Evolutionary conservation across 208 protist genomes (phyloP).

Genomic region (Herpetomonas samuelpessoai): DNA sequence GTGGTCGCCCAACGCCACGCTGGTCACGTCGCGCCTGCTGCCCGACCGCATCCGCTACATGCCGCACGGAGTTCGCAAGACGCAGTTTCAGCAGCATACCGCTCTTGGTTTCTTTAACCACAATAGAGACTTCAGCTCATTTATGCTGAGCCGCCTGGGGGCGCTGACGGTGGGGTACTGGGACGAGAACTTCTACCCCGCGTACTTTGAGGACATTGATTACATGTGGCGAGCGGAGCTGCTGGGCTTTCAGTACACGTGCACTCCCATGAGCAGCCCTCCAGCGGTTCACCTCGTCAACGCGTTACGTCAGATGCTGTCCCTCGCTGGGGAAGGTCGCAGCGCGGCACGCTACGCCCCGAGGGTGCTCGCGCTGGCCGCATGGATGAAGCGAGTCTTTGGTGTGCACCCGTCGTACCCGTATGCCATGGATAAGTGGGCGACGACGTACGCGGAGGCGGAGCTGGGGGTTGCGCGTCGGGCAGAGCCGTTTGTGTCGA

Average conservation of each 20-base stretch:
- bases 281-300: background rate
- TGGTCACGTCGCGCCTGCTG: conserved; percentile 11
- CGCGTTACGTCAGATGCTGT: no score
- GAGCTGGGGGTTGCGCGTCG: no score
- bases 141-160: conserved; percentile 14
- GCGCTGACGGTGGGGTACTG: conserved; percentile 15
- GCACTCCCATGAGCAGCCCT: no score
- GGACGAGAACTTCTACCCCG: conserved; percentile 30
- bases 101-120: conserved; percentile 12
- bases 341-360: no score
- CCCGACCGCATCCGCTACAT: conserved; percentile 24
- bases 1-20: conserved; percentile 4
- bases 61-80: background rate
- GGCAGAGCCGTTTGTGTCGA: background rate
- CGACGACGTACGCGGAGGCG: background rate
- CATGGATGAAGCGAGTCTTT: background rate
- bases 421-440: background rate
- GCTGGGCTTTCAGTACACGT: background rate
- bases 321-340: no score
- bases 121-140: background rate
- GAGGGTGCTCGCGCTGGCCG: background rate
- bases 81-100: background rate
- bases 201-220: conserved; percentile 7
- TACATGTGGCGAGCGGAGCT: background rate
- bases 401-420: background rate